Evolutionary conservation across 2,329 filamentous ascomycete species (phyloP), one percentile per base, ranked within the genome.

Genomic region (Dothidotthia symphoricarpi): DNA sequence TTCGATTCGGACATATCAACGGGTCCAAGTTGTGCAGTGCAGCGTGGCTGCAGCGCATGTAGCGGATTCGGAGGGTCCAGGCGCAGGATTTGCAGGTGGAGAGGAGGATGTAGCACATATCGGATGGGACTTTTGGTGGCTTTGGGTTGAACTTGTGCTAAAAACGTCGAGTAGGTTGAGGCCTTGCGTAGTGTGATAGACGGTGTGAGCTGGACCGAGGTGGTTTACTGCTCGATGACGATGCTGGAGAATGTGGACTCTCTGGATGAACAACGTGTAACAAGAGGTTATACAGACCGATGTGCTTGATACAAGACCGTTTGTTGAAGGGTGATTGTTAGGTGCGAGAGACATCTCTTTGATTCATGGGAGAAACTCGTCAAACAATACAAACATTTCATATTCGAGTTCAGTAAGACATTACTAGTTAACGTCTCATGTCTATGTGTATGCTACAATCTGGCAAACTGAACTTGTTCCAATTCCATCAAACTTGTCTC

Each of bases 101-200:
- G n/a, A 59, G 38, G 33, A 53, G 34, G 25, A 51, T 51, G 49
- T 56, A 47, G 44, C 58, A 62, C 57, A 63, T 61, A 0, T 39
- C 25, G 11, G 25, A 12, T 11, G 19, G 19, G 19, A 9, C 19
- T 22, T 9, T 5, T 22, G 19, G 9, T 22, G 9, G 19, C n/a
- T n/a, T n/a, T n/a, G n/a, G n/a, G n/a, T n/a, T n/a, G n/a, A n/a
- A n/a, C n/a, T n/a, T n/a, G n/a, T n/a, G n/a, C n/a, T n/a, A n/a
- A n/a, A n/a, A n/a, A n/a, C n/a, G n/a, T n/a, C n/a, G n/a, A n/a
- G n/a, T n/a, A n/a, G n/a, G n/a, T n/a, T n/a, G n/a, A n/a, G n/a
- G n/a, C n/a, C n/a, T n/a, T n/a, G n/a, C n/a, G n/a, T n/a, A n/a
- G n/a, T n/a, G n/a, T n/a, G n/a, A n/a, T n/a, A n/a, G n/a, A n/a